These are phyloP conservation scores for Aspergillus biplanus DNA, from an alignment of 495 filamentous ascomycete genomes.

Conservation along the genomic window DNA sequence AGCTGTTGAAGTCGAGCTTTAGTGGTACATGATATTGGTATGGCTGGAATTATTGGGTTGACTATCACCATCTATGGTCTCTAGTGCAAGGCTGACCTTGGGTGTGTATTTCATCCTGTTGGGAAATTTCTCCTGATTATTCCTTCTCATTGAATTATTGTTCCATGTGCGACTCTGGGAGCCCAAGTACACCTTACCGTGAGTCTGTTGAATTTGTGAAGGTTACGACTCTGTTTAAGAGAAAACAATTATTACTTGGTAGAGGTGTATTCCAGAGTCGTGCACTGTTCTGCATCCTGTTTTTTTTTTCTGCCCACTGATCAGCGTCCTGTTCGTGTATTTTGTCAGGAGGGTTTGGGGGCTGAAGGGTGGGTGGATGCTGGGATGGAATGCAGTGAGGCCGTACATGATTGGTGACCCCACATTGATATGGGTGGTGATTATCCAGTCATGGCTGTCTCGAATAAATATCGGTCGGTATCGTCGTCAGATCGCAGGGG, in stretches of 20 bases:
- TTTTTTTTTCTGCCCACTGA: slow-evolving; percentile 19
- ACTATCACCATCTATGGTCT: slow-evolving; percentile 19
- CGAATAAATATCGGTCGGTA: slow-evolving; percentile 1
- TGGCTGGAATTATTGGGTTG: slow-evolving; percentile 24
- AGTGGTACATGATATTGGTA: slow-evolving; percentile 22
- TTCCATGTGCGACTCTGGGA: slow-evolving; percentile 4
- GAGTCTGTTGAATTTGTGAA: too few species aligned
- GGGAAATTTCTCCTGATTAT: neutral
- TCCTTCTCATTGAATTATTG: neutral
- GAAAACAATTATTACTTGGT: neutral
- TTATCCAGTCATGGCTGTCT: neutral
- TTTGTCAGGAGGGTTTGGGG: slow-evolving; percentile 1
- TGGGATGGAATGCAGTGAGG: slow-evolving; percentile 8
- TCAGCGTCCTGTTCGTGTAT: slow-evolving; percentile 12
- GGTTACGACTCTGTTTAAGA: neutral
- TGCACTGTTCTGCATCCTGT: slow-evolving; percentile 1
- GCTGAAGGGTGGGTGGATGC: neutral
- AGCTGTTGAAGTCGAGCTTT: slow-evolving; percentile 2
- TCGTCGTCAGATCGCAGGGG: neutral
- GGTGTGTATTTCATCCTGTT: neutral
- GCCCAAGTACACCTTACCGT: neutral
- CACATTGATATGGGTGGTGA: slow-evolving; percentile 7
- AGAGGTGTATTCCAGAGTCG: neutral
- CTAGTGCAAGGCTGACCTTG: slow-evolving; percentile 6
- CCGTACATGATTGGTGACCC: slow-evolving; percentile 5